These are phyloP conservation scores for Leptographium procerum DNA, from an alignment of 2,329 filamentous ascomycete genomes.

Conservation along the genomic window DNA sequence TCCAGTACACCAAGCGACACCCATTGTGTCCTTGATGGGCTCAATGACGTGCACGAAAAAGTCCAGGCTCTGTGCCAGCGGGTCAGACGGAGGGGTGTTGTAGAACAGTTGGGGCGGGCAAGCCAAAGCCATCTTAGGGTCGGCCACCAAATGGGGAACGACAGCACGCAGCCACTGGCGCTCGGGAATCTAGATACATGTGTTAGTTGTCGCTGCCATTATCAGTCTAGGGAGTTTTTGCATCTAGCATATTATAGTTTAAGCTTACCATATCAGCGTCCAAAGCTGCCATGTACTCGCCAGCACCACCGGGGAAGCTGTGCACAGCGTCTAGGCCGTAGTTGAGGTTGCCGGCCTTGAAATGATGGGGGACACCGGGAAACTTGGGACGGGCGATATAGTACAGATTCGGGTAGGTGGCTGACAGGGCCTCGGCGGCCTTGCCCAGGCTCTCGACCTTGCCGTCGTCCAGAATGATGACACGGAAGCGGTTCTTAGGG, in stretches of 20 bases:
- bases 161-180: constrained; percentile 45
- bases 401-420: constrained; percentile 35
- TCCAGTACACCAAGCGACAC: constrained; percentile 49
- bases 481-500: constrained; percentile 37
- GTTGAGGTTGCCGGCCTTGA: constrained; percentile 56
- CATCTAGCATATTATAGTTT: too few species aligned
- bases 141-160: constrained; percentile 43
- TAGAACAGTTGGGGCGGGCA: constrained; percentile 52
- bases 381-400: constrained; percentile 41
- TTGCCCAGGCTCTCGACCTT: constrained; percentile 28
- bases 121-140: constrained; percentile 43
- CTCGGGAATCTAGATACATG: constrained; percentile 35
- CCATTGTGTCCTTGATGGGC: constrained; percentile 34
- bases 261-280: constrained; percentile 48
- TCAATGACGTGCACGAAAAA: constrained; percentile 43
- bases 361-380: constrained; percentile 39
- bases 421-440: constrained; percentile 22
- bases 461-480: constrained; percentile 47
- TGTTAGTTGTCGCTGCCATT: background rate
- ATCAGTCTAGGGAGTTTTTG: background rate
- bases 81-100: constrained; percentile 46
- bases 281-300: constrained; percentile 47
- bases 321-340: constrained; percentile 42
- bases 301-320: constrained; percentile 39
- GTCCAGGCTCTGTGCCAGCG: constrained; percentile 44